Percentiles rank a stretch among this genome's conserved stretches.
phyloP scores from a whole-genome alignment of 164 flowering plant species.

The Warburgia ugandensis region DNA sequence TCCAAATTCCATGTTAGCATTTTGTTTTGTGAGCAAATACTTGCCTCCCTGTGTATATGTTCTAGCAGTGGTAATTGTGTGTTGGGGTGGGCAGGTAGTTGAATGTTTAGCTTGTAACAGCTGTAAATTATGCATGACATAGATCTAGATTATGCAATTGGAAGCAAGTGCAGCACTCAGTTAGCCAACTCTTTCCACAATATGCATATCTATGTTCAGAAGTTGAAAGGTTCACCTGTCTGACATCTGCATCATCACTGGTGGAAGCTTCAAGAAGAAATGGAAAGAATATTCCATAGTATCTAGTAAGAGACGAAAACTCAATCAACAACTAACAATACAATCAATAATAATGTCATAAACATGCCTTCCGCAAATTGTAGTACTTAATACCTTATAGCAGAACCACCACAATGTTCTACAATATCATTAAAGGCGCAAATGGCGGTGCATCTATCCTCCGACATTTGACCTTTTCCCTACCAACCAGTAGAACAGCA shows the following conservation, averaged over 20 bases:
- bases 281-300: slow-evolving; percentile 3
- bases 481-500: slow-evolving; percentile 1
- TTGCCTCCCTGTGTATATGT: not conserved
- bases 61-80: not conserved
- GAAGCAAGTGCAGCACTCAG: not conserved
- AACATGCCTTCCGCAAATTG: not conserved
- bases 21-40: not conserved
- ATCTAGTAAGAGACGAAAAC: too few species aligned
- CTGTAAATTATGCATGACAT: not conserved
- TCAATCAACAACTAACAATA: too few species aligned
- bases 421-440: slow-evolving; percentile 5
- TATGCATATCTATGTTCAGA: not conserved
- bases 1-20: not conserved
- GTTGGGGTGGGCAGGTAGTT: not conserved
- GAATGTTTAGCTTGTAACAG: not conserved
- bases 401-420: slow-evolving; percentile 2
- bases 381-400: slow-evolving; percentile 1
- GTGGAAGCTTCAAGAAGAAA: slow-evolving; percentile 5
- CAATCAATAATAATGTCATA: not conserved
- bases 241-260: slow-evolving; percentile 3
- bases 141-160: not conserved
- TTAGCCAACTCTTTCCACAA: not conserved
- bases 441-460: not conserved
- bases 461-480: not conserved
- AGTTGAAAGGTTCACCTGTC: slow-evolving; percentile 1